These are phyloP conservation scores for Linum lewisii DNA, from an alignment of 345 rosid genomes.

Conservation along the genomic window DNA sequence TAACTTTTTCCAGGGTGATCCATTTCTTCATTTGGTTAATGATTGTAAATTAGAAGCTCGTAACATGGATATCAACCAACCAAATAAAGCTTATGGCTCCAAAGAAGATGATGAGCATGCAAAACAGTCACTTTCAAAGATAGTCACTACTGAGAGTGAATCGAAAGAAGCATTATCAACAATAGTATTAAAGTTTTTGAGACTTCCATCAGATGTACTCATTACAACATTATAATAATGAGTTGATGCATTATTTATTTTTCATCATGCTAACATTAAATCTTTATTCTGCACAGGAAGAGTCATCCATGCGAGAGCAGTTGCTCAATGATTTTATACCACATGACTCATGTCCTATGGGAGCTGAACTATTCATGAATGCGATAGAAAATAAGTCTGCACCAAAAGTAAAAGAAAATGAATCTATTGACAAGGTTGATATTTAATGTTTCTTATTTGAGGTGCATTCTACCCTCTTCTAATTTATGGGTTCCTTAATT, in stretches of 20 bases:
- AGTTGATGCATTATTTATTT: no score
- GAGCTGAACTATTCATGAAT: conserved; percentile 36
- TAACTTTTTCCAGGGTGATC: neutral
- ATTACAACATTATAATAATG: conserved; percentile 1
- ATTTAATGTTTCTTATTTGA: neutral
- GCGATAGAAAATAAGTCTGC: conserved; percentile 26
- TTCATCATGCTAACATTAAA: conserved; percentile 1
- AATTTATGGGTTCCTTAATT: neutral
- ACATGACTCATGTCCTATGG: conserved; percentile 51
- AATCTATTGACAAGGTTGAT: conserved; percentile 27
- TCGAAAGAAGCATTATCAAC: conserved; percentile 40
- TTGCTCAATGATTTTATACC: conserved; percentile 50
- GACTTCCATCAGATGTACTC: conserved; percentile 43
- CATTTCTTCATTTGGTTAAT: conserved; percentile 2
- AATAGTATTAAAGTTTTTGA: conserved; percentile 42
- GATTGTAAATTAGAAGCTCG: neutral
- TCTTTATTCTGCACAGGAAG: conserved; percentile 34
- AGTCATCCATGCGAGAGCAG: conserved; percentile 31
- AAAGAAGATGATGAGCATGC: conserved; percentile 31
- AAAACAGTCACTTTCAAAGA: conserved; percentile 32
- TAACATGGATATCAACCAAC: neutral
- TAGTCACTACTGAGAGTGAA: conserved; percentile 36
- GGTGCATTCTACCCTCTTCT: neutral
- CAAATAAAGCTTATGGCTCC: conserved; percentile 3
- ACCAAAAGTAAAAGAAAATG: conserved; percentile 21